Evolutionary conservation across 1,284 basidiomycete species (phyloP).

Genomic region (Puccinia novopanici): DNA sequence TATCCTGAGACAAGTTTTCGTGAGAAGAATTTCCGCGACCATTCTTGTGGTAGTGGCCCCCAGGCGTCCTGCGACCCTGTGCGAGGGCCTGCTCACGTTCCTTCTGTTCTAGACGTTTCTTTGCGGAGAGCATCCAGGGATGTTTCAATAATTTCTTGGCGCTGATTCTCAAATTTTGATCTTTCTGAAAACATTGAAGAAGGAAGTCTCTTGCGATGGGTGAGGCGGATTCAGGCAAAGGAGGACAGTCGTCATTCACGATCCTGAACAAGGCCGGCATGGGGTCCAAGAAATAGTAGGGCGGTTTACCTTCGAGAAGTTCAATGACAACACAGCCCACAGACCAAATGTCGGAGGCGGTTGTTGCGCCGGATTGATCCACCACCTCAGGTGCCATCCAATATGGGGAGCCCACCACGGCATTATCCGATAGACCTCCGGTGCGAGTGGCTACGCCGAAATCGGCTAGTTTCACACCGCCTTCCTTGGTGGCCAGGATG

Average conservation of each 20-base stretch:
- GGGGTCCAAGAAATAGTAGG: constrained; percentile 90
- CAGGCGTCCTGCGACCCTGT: constrained; percentile 47
- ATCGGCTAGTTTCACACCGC: constrained; percentile 91
- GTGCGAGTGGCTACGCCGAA: constrained; percentile 73
- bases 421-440: constrained; percentile 74
- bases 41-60: constrained; percentile 29
- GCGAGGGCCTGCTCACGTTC: constrained; percentile 52
- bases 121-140: constrained; percentile 89
- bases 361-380: constrained; percentile 92
- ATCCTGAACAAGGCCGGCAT: constrained; percentile 98
- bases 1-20: constrained; percentile 24
- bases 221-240: constrained; percentile 89
- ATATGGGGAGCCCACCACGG: constrained; percentile 93
- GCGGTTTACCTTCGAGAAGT: constrained; percentile 89
- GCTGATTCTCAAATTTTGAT: constrained; percentile 86
- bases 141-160: constrained; percentile 90
- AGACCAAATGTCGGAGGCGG: constrained; percentile 93
- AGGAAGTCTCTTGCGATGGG: constrained; percentile 87
- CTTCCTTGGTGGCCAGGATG: constrained; percentile 96
- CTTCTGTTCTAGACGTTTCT: constrained; percentile 69
- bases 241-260: constrained; percentile 94
- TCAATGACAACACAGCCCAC: constrained; percentile 97
- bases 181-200: constrained; percentile 97
- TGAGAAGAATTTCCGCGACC: constrained; percentile 24
- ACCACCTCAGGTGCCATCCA: constrained; percentile 99